These are phyloP conservation scores for Chalaropsis thielavioides DNA, from an alignment of 2,329 filamentous ascomycete species.

Conservation along the genomic window DNA sequence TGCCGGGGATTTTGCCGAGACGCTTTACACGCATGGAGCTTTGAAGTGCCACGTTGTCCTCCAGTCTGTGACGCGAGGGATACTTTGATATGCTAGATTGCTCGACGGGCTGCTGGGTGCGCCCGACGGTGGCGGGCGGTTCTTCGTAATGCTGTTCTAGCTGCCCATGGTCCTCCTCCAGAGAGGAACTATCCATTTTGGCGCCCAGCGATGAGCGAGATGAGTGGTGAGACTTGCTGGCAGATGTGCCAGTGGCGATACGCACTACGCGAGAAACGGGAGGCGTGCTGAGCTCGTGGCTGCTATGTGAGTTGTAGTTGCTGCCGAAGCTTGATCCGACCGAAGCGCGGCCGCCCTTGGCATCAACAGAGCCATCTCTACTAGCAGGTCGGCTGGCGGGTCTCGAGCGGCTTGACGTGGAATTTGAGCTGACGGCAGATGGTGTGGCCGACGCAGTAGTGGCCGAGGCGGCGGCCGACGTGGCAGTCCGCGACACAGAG, in stretches of 20 bases:
- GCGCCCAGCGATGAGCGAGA: slow-evolving; percentile 1
- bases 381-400: slow-evolving; percentile 29
- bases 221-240: slow-evolving; percentile 21
- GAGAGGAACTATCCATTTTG: slow-evolving; percentile 21
- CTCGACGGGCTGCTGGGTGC: slow-evolving; percentile 7
- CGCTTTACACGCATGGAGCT: slow-evolving; percentile 67
- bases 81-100: slow-evolving; percentile 32
- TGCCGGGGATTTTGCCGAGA: slow-evolving; percentile 58
- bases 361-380: slow-evolving; percentile 30
- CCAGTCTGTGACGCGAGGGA: slow-evolving; percentile 35
- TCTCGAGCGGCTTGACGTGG: slow-evolving; percentile 22
- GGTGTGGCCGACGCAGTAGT: slow-evolving; percentile 9
- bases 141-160: slow-evolving; percentile 7
- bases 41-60: slow-evolving; percentile 51
- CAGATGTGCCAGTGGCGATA: slow-evolving; percentile 38
- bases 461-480: slow-evolving; percentile 11
- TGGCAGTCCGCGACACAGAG: slow-evolving; percentile 31
- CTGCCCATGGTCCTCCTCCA: slow-evolving; percentile 2
- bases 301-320: slow-evolving; percentile 10
- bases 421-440: slow-evolving; percentile 16
- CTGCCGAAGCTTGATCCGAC: slow-evolving; percentile 14
- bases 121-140: slow-evolving; percentile 5
- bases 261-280: slow-evolving; percentile 39
- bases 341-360: slow-evolving; percentile 21
- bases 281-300: slow-evolving; percentile 38